phyloP scores from a whole-genome alignment of 441 rosid genomes.

The Euphorbia corollata region DNA sequence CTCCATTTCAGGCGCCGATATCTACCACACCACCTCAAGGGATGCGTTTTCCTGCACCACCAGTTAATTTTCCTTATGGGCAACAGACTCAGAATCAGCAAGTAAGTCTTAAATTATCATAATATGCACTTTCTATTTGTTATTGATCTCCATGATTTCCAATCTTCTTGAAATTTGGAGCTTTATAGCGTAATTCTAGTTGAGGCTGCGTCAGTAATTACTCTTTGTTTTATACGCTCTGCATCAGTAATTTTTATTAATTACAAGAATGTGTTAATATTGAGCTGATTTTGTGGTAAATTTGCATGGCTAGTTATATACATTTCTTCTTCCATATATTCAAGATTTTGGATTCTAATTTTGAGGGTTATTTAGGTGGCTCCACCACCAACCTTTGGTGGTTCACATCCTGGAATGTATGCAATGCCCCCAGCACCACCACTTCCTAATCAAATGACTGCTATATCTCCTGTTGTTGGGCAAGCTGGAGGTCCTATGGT shows the following conservation, averaged over 20 bases:
- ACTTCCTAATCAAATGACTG: conserved; percentile 45
- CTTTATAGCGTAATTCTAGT: neutral
- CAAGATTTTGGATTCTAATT: conserved; percentile 18
- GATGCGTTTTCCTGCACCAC: conserved; percentile 23
- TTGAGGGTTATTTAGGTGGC: conserved; percentile 34
- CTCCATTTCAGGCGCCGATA: conserved; percentile 32
- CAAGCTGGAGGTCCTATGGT: conserved; percentile 44
- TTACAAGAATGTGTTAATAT: neutral
- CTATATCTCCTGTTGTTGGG: conserved; percentile 49
- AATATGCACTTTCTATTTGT: neutral
- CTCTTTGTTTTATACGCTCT: neutral
- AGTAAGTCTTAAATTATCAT: conserved; percentile 31
- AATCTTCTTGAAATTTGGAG: conserved; percentile 5
- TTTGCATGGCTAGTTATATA: neutral
- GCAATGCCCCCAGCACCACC: conserved; percentile 53
- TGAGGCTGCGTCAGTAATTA: neutral
- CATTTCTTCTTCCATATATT: conserved; percentile 7
- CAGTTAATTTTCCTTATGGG: conserved; percentile 46
- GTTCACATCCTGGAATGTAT: conserved; percentile 41
- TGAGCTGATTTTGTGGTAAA: neutral
- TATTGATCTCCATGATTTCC: conserved; percentile 1
- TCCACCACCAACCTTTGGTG: conserved; percentile 38
- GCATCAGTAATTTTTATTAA: neutral
- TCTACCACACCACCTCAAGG: conserved; percentile 46
- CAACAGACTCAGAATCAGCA: conserved; percentile 47